Evolutionary conservation across 1,284 basidiomycete species (phyloP).

Genomic region (Ceratobasidium sp.): DNA sequence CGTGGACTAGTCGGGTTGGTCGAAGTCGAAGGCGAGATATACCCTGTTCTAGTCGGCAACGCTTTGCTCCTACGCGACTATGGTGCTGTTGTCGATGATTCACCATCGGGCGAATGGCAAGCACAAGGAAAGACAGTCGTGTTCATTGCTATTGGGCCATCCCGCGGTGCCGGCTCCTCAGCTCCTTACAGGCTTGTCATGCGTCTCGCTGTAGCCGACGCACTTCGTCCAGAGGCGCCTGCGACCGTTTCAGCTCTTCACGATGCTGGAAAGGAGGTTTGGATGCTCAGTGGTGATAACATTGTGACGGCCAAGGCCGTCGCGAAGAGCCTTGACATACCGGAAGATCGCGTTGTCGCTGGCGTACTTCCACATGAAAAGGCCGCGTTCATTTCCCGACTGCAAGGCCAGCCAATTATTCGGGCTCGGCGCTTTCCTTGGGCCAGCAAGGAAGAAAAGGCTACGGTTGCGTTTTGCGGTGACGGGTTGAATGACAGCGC

Average conservation of each 20-base stretch:
- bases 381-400: slow-evolving; percentile 55
- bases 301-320: slow-evolving; percentile 55
- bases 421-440: slow-evolving; percentile 9
- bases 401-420: slow-evolving; percentile 43
- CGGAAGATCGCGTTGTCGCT: slow-evolving; percentile 66
- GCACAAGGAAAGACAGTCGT: slow-evolving; percentile 73
- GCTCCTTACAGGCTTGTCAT: slow-evolving; percentile 54
- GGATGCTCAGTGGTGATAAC: slow-evolving; percentile 56
- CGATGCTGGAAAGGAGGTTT: slow-evolving; percentile 50
- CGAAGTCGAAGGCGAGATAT: slow-evolving; percentile 50
- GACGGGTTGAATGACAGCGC: slow-evolving; percentile 52
- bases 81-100: slow-evolving; percentile 52
- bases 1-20: slow-evolving; percentile 55
- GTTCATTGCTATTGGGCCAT: slow-evolving; percentile 59
- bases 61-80: slow-evolving; percentile 66
- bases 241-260: slow-evolving; percentile 56
- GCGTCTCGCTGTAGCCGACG: slow-evolving; percentile 72
- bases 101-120: slow-evolving; percentile 59
- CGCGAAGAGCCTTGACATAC: slow-evolving; percentile 51
- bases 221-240: slow-evolving; percentile 66
- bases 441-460: slow-evolving; percentile 15
- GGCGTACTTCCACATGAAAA: slow-evolving; percentile 53
- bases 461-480: slow-evolving; percentile 40
- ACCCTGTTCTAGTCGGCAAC: slow-evolving; percentile 68
- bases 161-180: slow-evolving; percentile 22